Percentiles rank a stretch among this genome's conserved stretches.
Evolutionary conservation across 78 protist genomes (phyloP).

Genomic region (Isochrysis galbana): DNA sequence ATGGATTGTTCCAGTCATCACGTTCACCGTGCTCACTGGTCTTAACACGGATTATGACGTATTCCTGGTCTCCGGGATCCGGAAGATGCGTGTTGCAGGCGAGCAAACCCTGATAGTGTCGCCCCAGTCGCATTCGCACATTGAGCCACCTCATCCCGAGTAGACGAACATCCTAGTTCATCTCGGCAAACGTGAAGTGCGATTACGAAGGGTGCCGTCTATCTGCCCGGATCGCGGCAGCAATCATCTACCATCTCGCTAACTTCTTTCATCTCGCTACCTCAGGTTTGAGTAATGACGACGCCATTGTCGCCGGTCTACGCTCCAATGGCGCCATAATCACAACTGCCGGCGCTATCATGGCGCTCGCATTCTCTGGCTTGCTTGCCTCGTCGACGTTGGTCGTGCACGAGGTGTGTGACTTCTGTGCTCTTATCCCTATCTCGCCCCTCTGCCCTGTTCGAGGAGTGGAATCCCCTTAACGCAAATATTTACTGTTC

Average conservation of each 20-base stretch:
- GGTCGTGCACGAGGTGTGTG: conserved; percentile 15
- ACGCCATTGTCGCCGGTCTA: conserved; percentile 46
- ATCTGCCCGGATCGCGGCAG: too few species aligned
- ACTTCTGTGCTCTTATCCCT: neutral
- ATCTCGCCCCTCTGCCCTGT: neutral
- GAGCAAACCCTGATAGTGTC: too few species aligned
- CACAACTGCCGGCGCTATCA: conserved; percentile 75
- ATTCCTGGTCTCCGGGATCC: neutral
- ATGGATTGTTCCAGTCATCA: neutral
- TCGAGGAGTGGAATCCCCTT: neutral
- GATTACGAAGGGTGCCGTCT: too few species aligned
- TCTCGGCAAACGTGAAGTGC: too few species aligned
- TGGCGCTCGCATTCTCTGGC: conserved; percentile 74
- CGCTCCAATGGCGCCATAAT: conserved; percentile 55
- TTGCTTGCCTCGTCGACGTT: conserved; percentile 38
- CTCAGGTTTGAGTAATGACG: conserved; percentile 3
- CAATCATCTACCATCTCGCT: too few species aligned
- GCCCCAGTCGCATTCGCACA: neutral
- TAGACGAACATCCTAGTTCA: too few species aligned
- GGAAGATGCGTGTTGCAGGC: neutral
- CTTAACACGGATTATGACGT: neutral
- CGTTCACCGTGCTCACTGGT: neutral
- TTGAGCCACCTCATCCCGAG: neutral
- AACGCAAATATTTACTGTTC: neutral
- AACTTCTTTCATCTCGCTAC: too few species aligned